phyloP scores from a whole-genome alignment of 306 rosid genomes.

The Cucumis hystrix region DNA sequence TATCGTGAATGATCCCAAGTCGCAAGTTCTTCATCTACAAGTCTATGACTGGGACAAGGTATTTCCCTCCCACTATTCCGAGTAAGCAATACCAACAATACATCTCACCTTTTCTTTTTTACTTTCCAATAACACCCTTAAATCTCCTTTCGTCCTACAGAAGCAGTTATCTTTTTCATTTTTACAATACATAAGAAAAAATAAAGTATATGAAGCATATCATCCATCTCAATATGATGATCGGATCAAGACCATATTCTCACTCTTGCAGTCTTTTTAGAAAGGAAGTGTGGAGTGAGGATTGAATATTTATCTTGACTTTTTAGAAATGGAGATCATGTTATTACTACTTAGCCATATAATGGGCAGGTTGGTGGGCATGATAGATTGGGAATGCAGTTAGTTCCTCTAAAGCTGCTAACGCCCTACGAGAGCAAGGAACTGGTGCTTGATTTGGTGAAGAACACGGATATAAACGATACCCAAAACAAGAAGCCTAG shows the following conservation, averaged over 20 bases:
- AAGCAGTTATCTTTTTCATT: neutral
- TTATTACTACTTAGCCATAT: too few relatives aligned
- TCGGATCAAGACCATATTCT: too few relatives aligned
- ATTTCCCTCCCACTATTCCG: neutral
- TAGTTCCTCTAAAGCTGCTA: conserved; percentile 60
- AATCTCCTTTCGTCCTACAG: neutral
- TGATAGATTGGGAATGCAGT: conserved; percentile 78
- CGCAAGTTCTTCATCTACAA: conserved; percentile 82
- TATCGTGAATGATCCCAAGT: conserved; percentile 63
- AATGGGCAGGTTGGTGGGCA: conserved; percentile 57
- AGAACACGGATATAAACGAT: conserved; percentile 51
- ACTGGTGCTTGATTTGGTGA: conserved; percentile 55
- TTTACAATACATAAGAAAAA: neutral
- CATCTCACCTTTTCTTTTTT: neutral
- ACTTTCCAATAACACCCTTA: neutral
- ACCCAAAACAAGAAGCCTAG: conserved; percentile 52
- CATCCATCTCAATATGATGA: neutral
- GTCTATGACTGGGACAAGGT: conserved; percentile 99
- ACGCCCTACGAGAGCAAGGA: conserved; percentile 45
- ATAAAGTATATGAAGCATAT: neutral
- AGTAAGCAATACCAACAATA: neutral
- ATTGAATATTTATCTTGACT: too few relatives aligned
- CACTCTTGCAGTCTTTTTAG: too few relatives aligned
- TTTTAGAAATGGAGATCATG: too few relatives aligned
- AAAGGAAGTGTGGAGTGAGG: too few relatives aligned